These are phyloP conservation scores for Russula abietina DNA, from an alignment of 768 basidiomycete genomes.

Conservation along the genomic window DNA sequence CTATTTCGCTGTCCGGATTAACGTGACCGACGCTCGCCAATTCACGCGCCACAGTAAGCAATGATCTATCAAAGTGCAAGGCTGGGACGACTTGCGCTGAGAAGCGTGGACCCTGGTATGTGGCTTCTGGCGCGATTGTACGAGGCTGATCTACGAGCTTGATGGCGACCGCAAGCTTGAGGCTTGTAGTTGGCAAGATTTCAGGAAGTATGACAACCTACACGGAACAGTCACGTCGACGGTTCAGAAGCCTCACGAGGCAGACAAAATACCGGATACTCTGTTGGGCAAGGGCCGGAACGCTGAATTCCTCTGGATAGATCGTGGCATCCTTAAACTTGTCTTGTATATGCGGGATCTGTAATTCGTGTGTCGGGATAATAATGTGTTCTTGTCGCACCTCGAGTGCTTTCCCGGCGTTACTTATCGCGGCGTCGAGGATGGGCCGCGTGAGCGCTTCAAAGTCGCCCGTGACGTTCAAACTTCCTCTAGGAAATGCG, in stretches of 20 bases:
- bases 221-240: background rate
- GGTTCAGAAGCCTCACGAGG: background rate
- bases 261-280: conserved; percentile 41
- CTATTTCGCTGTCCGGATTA: conserved; percentile 44
- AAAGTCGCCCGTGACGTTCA: conserved; percentile 49
- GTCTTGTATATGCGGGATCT: conserved; percentile 43
- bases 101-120: conserved; percentile 51
- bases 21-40: conserved; percentile 47
- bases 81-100: conserved; percentile 46
- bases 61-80: conserved; percentile 41
- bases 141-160: conserved; percentile 56
- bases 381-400: conserved; percentile 36
- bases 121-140: conserved; percentile 54
- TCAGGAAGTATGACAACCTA: conserved; percentile 49
- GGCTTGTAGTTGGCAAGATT: conserved; percentile 40
- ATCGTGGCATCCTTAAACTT: conserved; percentile 46
- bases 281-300: conserved; percentile 47
- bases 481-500: conserved; percentile 38
- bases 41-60: conserved; percentile 51
- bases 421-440: conserved; percentile 35
- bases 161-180: conserved; percentile 51
- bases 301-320: conserved; percentile 37
- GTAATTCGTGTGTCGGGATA: conserved; percentile 52
- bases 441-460: conserved; percentile 40
- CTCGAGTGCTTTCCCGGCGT: conserved; percentile 34